Percentiles rank a stretch among this genome's conserved stretches.
Evolutionary conservation across 2,329 filamentous ascomycete species (phyloP).

Genomic region (Raffaelea arxii): DNA sequence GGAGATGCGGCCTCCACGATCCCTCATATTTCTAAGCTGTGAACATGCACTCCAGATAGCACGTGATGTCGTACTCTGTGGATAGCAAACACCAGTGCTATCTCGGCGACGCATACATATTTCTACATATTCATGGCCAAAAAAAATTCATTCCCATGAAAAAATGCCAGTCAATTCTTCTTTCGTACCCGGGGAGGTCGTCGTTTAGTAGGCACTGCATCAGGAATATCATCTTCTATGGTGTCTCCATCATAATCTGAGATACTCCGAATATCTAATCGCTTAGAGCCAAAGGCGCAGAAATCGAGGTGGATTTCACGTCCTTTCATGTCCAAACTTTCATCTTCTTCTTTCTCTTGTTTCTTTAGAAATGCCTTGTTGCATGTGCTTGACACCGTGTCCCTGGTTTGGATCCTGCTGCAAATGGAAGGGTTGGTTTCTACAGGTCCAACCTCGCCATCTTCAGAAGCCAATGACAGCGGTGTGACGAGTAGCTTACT

Average conservation of each 20-base stretch:
- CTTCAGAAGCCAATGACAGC: background rate
- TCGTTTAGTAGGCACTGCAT: background rate
- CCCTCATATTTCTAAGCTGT: background rate
- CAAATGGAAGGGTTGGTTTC: background rate
- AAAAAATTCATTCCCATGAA: too few species aligned
- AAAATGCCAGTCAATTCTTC: too few species aligned
- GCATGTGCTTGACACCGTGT: background rate
- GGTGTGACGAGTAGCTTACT: conserved; percentile 1
- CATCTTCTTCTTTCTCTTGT: background rate
- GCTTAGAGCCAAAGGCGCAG: background rate
- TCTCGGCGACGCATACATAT: too few species aligned
- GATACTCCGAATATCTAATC: conserved; percentile 4
- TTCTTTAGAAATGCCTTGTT: background rate
- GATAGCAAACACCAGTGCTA: too few species aligned
- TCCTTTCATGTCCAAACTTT: background rate
- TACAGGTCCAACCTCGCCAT: background rate
- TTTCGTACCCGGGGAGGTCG: background rate
- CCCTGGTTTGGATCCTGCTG: background rate
- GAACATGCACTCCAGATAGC: too few species aligned
- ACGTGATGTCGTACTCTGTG: too few species aligned
- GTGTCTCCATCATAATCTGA: conserved; percentile 4
- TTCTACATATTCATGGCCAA: too few species aligned
- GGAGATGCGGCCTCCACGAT: conserved; percentile 15
- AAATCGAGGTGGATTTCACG: too few species aligned
- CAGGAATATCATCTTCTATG: conserved; percentile 2